Percentiles rank a stretch among this genome's conserved stretches.
phyloP scores from a whole-genome alignment of 495 filamentous ascomycete species.

The Corynascus novoguineensis region DNA sequence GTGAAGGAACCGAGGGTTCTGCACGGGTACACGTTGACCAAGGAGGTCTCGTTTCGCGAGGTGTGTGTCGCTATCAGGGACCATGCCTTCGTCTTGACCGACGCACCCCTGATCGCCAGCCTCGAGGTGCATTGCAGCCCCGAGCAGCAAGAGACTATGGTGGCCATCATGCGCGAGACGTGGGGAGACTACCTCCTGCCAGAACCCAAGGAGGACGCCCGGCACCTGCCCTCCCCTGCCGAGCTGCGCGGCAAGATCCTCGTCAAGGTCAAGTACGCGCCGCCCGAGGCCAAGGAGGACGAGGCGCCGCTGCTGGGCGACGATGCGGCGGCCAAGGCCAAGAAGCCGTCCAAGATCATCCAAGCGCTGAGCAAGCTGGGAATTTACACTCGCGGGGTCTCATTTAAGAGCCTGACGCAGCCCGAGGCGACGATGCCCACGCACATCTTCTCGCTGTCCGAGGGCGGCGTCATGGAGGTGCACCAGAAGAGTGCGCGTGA shows the following conservation, averaged over 20 bases:
- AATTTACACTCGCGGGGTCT: slow-evolving; percentile 74
- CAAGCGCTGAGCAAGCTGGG: slow-evolving; percentile 67
- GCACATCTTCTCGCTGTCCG: slow-evolving; percentile 83
- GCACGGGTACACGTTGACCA: slow-evolving; percentile 87
- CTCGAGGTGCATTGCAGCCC: slow-evolving; percentile 78
- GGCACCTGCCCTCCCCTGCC: slow-evolving; percentile 56
- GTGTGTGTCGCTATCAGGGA: slow-evolving; percentile 77
- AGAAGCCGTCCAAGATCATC: slow-evolving; percentile 62
- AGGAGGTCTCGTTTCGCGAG: slow-evolving; percentile 74
- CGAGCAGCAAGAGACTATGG: slow-evolving; percentile 81
- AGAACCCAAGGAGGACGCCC: slow-evolving; percentile 42
- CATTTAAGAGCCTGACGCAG: slow-evolving; percentile 63
- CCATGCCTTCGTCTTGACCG: slow-evolving; percentile 63
- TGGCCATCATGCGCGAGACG: slow-evolving; percentile 75
- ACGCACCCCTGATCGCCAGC: slow-evolving; percentile 81
- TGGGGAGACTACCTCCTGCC: slow-evolving; percentile 69
- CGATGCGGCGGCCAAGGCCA: slow-evolving; percentile 28
- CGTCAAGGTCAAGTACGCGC: slow-evolving; percentile 79
- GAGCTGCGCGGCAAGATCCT: slow-evolving; percentile 72
- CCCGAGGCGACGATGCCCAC: slow-evolving; percentile 64
- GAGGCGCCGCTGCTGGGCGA: slow-evolving; percentile 8
- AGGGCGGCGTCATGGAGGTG: slow-evolving; percentile 67
- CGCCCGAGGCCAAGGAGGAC: slow-evolving; percentile 31
- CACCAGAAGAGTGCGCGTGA: slow-evolving; percentile 54
- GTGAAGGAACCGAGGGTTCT: slow-evolving; percentile 67